Conservation (phyloP, 257 asterid genomes). For the Salvia miltiorrhiza region DNA sequence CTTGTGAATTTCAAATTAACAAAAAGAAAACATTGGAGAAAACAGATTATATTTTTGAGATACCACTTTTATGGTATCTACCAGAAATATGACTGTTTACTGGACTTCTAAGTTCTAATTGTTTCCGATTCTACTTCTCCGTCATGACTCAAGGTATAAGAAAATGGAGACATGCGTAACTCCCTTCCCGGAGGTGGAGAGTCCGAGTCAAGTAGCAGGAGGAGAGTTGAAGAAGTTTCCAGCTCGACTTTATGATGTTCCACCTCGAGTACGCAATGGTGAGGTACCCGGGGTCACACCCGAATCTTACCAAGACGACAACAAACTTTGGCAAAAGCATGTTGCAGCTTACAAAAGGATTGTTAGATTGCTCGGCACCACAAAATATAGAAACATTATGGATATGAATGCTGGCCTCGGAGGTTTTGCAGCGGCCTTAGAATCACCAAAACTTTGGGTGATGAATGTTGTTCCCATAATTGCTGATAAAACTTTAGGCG, state of each 20-base stretch:
- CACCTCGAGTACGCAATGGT: conserved; percentile 66
- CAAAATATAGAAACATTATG: conserved; percentile 81
- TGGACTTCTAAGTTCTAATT: neutral
- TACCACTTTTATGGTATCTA: neutral
- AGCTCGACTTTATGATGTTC: conserved; percentile 70
- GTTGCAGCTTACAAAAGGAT: conserved; percentile 58
- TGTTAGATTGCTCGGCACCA: conserved; percentile 52
- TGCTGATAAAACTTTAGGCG: conserved; percentile 67
- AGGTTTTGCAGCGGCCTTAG: conserved; percentile 83
- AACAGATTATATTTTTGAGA: neutral
- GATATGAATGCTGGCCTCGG: conserved; percentile 96
- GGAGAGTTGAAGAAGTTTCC: conserved; percentile 75
- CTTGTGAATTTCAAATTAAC: neutral
- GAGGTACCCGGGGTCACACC: conserved; percentile 60
- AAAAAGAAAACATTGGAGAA: neutral
- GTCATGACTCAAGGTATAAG: conserved; percentile 57
- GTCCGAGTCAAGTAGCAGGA: conserved; percentile 48
- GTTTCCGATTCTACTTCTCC: neutral
- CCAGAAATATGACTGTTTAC: neutral
- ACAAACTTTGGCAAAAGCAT: conserved; percentile 69
- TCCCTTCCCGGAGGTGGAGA: conserved; percentile 59
- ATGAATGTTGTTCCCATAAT: conserved; percentile 86
- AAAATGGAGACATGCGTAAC: conserved; percentile 75
- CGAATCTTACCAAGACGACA: conserved; percentile 64
- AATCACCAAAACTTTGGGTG: conserved; percentile 84